These are phyloP conservation scores for Colletotrichum tropicicola DNA, from an alignment of 2,329 filamentous ascomycete species.

Conservation along the genomic window DNA sequence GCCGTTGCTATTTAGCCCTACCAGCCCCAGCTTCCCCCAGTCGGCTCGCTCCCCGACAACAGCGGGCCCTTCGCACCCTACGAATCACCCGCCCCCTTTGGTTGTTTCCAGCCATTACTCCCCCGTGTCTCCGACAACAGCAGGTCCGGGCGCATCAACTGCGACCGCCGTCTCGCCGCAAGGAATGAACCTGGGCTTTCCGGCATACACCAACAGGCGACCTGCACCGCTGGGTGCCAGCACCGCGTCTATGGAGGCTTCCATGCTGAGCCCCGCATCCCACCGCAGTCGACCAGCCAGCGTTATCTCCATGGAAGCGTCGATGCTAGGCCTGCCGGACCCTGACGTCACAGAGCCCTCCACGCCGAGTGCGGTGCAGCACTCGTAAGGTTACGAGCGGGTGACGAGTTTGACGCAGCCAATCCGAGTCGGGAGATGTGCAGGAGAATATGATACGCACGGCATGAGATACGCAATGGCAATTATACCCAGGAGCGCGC, in stretches of 20 bases:
- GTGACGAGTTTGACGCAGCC: background rate
- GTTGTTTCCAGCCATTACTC: constrained; percentile 25
- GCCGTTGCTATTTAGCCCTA: constrained; percentile 22
- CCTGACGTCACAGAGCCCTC: constrained; percentile 2
- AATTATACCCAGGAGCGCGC: constrained; percentile 30
- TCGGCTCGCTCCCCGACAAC: constrained; percentile 12
- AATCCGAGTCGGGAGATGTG: background rate
- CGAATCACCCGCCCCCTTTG: constrained; percentile 21
- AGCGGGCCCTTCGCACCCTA: constrained; percentile 4
- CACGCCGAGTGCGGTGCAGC: constrained; percentile 13
- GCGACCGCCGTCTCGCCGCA: constrained; percentile 28
- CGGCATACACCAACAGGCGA: constrained; percentile 20
- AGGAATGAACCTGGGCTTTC: constrained; percentile 27
- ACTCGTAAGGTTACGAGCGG: background rate
- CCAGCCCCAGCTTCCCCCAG: constrained; percentile 17
- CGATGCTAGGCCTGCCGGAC: constrained; percentile 21
- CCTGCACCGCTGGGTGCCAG: constrained; percentile 27
- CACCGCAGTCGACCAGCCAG: constrained; percentile 22
- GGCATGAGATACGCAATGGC: constrained; percentile 29
- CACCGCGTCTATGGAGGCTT: constrained; percentile 30
- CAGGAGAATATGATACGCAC: constrained; percentile 10
- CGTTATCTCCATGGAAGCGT: constrained; percentile 28
- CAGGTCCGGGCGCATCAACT: constrained; percentile 8
- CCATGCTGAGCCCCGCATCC: constrained; percentile 23
- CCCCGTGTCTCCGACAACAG: background rate